Conservation (phyloP, 495 filamentous ascomycete species). For the Trichoderma virens region DNA sequence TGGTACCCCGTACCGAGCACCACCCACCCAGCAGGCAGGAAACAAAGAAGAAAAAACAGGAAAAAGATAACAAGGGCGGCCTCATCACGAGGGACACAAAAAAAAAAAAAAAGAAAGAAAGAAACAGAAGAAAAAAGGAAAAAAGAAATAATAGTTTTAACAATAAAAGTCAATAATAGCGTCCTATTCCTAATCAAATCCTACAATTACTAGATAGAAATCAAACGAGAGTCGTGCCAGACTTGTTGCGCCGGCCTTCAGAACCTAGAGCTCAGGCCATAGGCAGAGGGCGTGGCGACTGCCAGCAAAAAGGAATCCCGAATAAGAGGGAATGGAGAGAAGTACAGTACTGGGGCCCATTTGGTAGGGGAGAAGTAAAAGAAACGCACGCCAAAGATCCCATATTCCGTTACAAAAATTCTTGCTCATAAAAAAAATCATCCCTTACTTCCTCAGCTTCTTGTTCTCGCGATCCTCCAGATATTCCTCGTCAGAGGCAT, state of each 20-base stretch:
- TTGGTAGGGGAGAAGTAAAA: not conserved
- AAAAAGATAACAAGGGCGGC: not conserved
- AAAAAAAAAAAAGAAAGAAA: not conserved
- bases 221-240: not conserved
- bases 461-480: constrained; percentile 35
- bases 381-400: constrained; percentile 6
- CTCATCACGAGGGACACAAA: not conserved
- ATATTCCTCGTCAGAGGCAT: constrained; percentile 89
- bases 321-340: not conserved
- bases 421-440: not conserved
- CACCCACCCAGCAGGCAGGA: not conserved
- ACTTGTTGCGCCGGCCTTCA: not conserved
- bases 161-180: not conserved
- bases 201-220: constrained; percentile 3
- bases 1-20: not conserved
- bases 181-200: constrained; percentile 3
- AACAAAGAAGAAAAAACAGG: not conserved
- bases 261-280: not conserved
- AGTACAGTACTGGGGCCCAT: constrained; percentile 5
- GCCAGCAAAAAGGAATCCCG: not conserved
- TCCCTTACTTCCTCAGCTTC: constrained; percentile 26
- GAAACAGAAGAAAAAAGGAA: not conserved
- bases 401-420: not conserved
- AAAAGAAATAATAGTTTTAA: not conserved
- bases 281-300: not conserved